Conservation (phyloP, 2,329 filamentous ascomycete species). For the Botrytis porri region DNA sequence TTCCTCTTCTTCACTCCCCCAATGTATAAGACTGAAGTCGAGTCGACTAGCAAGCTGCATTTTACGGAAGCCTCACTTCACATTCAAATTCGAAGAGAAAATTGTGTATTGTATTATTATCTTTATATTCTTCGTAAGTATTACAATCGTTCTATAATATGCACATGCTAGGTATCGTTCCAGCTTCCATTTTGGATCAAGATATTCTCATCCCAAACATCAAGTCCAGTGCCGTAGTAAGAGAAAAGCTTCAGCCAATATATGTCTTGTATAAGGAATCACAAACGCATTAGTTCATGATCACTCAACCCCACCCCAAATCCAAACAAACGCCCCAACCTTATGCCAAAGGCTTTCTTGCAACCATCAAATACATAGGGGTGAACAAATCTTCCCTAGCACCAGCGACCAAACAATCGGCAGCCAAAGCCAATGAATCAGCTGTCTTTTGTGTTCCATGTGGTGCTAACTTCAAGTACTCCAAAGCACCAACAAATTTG, state of each 20-base stretch:
- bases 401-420: constrained; percentile 81
- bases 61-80: background rate
- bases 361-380: constrained; percentile 97
- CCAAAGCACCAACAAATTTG: constrained; percentile 71
- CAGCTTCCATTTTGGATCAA: background rate
- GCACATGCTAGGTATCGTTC: background rate
- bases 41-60: background rate
- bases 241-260: background rate
- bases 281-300: background rate
- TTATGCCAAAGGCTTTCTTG: constrained; percentile 64
- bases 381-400: constrained; percentile 88
- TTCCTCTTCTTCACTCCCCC: too few relatives aligned
- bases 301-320: background rate
- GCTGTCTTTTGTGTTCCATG: constrained; percentile 91
- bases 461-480: constrained; percentile 73
- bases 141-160: constrained; percentile 16
- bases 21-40: too few relatives aligned
- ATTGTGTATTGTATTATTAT: background rate
- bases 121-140: constrained; percentile 16
- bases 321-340: background rate
- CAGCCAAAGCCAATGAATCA: constrained; percentile 77
- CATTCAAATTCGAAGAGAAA: background rate
- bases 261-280: background rate
- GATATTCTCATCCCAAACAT: constrained; percentile 1
- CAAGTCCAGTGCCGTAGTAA: constrained; percentile 1